Evolutionary conservation across 352 stramenopile species (phyloP).

Genomic region (Globisporangium solare): DNA sequence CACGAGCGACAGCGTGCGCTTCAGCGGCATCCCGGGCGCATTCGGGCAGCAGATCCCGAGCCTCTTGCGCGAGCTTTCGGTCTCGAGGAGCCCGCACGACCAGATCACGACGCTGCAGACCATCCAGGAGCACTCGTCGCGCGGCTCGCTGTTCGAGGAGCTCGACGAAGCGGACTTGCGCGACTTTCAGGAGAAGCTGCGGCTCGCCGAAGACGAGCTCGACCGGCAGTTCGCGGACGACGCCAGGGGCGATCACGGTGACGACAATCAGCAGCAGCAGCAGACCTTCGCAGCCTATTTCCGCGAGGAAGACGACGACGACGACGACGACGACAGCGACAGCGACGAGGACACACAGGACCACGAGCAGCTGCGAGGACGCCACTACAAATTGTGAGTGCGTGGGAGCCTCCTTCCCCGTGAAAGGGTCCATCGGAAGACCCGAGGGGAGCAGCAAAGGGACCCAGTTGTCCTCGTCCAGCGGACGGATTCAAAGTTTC

Average conservation of each 20-base stretch:
- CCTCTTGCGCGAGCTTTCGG: slow-evolving; percentile 42
- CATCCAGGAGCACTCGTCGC: slow-evolving; percentile 29
- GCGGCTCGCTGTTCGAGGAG: slow-evolving; percentile 21
- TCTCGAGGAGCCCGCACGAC: slow-evolving; percentile 19
- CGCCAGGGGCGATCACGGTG: neutral
- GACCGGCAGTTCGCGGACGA: slow-evolving; percentile 6
- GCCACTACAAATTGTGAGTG: slow-evolving; percentile 25
- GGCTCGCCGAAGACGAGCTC: slow-evolving; percentile 11
- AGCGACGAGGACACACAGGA: slow-evolving; percentile 11
- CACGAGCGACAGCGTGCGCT: slow-evolving; percentile 41
- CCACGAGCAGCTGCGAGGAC: slow-evolving; percentile 17
- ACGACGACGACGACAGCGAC: slow-evolving; percentile 11
- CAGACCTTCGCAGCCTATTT: slow-evolving; percentile 12
- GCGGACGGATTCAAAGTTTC: no score
- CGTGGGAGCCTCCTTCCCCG: neutral
- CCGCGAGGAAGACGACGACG: slow-evolving; percentile 20
- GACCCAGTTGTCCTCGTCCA: neutral
- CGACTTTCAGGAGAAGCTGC: slow-evolving; percentile 13
- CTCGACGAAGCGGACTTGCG: slow-evolving; percentile 12
- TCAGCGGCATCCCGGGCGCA: slow-evolving; percentile 29
- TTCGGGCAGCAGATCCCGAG: slow-evolving; percentile 35
- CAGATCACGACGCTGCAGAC: slow-evolving; percentile 44
- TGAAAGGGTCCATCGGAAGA: slow-evolving; percentile 13
- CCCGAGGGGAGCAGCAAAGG: neutral
- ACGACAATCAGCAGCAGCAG: neutral